Conservation (phyloP, 371 early-diverging fungal genomes). For the Quaeritorhiza haematococci region DNA sequence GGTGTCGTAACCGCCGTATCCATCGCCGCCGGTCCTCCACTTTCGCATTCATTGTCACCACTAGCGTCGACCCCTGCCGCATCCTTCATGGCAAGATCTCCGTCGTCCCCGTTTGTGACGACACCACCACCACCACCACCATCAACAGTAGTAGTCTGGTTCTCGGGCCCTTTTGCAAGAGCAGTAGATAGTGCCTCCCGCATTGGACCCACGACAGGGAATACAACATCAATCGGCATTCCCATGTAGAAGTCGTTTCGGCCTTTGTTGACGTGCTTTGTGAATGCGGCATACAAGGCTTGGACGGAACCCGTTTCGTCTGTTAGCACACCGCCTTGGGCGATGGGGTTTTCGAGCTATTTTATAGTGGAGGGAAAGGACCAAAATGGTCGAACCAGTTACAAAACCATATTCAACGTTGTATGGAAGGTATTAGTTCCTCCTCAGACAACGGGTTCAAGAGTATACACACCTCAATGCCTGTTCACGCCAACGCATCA, state of each 20-base stretch:
- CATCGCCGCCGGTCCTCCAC: neutral
- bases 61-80: neutral
- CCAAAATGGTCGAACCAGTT: too few relatives aligned
- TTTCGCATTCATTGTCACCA: too few relatives aligned
- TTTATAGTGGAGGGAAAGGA: too few relatives aligned
- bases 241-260: slow-evolving; percentile 34
- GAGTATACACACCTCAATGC: too few relatives aligned
- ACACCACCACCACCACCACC: neutral
- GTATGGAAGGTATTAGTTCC: too few relatives aligned
- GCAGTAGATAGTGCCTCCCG: neutral
- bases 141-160: neutral
- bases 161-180: neutral
- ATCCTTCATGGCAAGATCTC: neutral
- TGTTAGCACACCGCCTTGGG: slow-evolving; percentile 30
- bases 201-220: slow-evolving; percentile 19
- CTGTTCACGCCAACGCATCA: too few relatives aligned
- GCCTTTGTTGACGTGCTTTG: slow-evolving; percentile 28
- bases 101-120: neutral
- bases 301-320: slow-evolving; percentile 26
- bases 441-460: too few relatives aligned
- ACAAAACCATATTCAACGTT: too few relatives aligned
- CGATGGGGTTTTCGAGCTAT: slow-evolving; percentile 37
- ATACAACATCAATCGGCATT: slow-evolving; percentile 14
- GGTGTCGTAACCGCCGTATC: neutral
- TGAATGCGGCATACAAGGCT: slow-evolving; percentile 25